Percentiles rank a stretch among this genome's conserved stretches.
Conservation (phyloP, 2,329 filamentous ascomycete species). For the Ceratocystis destructans region DNA sequence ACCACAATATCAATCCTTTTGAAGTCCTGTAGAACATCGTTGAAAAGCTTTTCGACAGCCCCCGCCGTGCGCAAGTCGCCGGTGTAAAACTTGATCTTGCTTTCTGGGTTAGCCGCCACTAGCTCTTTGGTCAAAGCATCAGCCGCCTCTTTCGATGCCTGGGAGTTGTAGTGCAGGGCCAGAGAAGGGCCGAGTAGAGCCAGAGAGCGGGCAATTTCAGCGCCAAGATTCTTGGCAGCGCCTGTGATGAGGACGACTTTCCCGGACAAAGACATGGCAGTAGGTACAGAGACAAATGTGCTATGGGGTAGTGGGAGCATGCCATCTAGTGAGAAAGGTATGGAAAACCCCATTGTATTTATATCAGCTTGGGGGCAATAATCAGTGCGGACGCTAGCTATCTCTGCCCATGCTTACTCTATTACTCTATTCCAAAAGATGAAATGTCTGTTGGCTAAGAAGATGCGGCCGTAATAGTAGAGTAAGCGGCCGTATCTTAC, state of each 20-base stretch:
- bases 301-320: too few species aligned
- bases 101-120: conserved; percentile 24
- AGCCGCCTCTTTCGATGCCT: conserved; percentile 28
- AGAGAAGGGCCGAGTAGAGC: conserved; percentile 43
- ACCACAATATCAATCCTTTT: conserved; percentile 36
- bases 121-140: conserved; percentile 28
- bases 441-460: too few species aligned
- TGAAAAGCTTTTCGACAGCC: conserved; percentile 31
- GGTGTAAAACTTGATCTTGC: conserved; percentile 31
- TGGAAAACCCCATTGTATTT: background rate
- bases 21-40: conserved; percentile 29
- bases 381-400: too few species aligned
- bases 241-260: conserved; percentile 40
- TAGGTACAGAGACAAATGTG: background rate
- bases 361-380: background rate
- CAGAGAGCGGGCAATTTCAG: conserved; percentile 43
- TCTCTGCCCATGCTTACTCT: too few species aligned
- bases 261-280: conserved; percentile 26
- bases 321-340: background rate
- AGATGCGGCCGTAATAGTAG: too few species aligned
- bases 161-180: conserved; percentile 43
- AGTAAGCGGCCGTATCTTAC: too few species aligned
- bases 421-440: too few species aligned
- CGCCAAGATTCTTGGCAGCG: conserved; percentile 45
- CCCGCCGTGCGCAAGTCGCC: conserved; percentile 31